phyloP scores from a whole-genome alignment of 78 protist species.

The Polysphondylium violaceum region DNA sequence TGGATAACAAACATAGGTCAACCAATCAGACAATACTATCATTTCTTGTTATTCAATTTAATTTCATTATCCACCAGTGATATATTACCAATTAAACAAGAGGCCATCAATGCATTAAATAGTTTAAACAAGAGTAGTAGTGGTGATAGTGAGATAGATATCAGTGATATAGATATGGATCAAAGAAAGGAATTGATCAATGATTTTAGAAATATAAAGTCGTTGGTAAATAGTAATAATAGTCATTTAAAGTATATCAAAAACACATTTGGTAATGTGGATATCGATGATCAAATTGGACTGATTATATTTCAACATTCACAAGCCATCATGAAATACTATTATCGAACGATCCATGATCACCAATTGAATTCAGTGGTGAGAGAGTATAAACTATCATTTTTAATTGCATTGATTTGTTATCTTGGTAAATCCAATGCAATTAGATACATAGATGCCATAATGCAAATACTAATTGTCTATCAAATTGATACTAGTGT shows the following conservation, averaged over 20 bases:
- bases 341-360: constrained; percentile 21
- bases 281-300: neutral
- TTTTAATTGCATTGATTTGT: constrained; percentile 16
- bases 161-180: too few relatives aligned
- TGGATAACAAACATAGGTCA: constrained; percentile 22
- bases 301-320: constrained; percentile 2
- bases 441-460: constrained; percentile 45
- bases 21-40: constrained; percentile 26
- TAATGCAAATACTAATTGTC: constrained; percentile 15
- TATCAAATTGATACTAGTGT: constrained; percentile 17
- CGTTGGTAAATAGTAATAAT: neutral
- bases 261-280: neutral
- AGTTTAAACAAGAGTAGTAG: too few relatives aligned
- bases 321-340: constrained; percentile 3
- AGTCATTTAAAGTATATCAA: neutral
- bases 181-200: neutral
- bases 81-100: neutral
- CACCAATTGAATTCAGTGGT: constrained; percentile 36
- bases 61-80: constrained; percentile 18
- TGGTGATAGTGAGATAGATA: too few relatives aligned
- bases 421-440: constrained; percentile 12
- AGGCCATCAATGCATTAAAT: constrained; percentile 1
- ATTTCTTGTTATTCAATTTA: constrained; percentile 1
- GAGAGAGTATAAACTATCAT: constrained; percentile 36
- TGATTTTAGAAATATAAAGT: neutral